phyloP scores from a whole-genome alignment of 2,329 filamentous ascomycete species.

The Beauveria caledonica region DNA sequence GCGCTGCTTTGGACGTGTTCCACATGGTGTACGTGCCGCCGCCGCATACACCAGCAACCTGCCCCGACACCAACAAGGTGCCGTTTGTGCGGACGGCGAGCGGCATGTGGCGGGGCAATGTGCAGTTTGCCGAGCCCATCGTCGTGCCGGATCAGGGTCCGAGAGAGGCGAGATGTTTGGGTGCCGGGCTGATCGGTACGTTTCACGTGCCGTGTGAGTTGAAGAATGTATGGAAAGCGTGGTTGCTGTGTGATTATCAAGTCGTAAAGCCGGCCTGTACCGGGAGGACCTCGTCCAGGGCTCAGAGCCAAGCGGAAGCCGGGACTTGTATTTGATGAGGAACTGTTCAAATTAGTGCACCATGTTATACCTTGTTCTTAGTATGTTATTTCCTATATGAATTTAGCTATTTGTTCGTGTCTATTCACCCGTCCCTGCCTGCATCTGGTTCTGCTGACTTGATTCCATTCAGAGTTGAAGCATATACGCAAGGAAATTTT shows the following conservation, averaged over 20 bases:
- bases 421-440: no score
- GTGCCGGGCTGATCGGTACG: neutral
- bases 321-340: no score
- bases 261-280: neutral
- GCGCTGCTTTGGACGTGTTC: neutral
- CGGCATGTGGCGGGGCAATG: neutral
- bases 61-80: slow-evolving; percentile 1
- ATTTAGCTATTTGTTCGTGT: no score
- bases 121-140: neutral
- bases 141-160: neutral
- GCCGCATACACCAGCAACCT: neutral
- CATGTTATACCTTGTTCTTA: no score
- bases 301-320: no score
- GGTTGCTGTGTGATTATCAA: neutral
- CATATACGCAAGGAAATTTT: no score
- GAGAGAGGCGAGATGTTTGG: neutral
- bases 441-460: no score
- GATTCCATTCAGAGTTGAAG: no score
- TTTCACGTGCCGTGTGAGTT: neutral
- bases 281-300: neutral
- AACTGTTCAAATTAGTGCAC: no score
- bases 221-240: slow-evolving; percentile 1
- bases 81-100: slow-evolving; percentile 2
- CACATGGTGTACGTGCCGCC: slow-evolving; percentile 1
- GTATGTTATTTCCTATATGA: no score